Evolutionary conservation across 257 asterid species (phyloP), one percentile per base, ranked within the genome.

Genomic region (Nicotiana tabacum): DNA sequence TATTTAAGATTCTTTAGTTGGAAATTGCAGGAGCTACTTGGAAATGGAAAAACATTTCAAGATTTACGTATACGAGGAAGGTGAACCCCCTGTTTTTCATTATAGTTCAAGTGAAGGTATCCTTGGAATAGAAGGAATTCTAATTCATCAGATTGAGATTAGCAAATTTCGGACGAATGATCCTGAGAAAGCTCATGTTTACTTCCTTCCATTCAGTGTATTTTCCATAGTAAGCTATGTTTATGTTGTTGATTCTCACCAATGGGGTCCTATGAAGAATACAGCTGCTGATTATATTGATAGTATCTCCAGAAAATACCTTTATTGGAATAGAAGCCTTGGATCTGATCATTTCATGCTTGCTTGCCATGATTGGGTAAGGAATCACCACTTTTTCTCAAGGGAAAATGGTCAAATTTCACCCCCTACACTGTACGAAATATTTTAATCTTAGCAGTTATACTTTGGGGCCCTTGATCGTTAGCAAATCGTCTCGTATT

Each of bases 311-410:
- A 11, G 8, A n/a, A 91, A 90, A 11, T 83, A 93, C 68, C 93
- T 93, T 15, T 90, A 81, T 2, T 93, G 96, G 97, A 93, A 91
- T 81, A 92, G 94, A 76, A 91, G 92, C 90, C 86, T 79, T 8
- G 97, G 92, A 9, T 91, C 92, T 2, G 97, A 93, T 69, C 97
- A 93, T 77, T 93, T 91, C 91, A 91, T 93, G 89, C 94, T 93
- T 24, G 97, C 96, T 17, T 93, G 96, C 77, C 96, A 93, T 78
- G 97, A 93, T 48, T 93, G 97, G 97, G 97, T 92, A 88, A 84
- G 77, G 17, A 53, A 32, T 5, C 13, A 3, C 27, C 8, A 13
- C 15, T 17, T 30, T 43, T 30, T 30, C 5, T 12, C 57, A 53
- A 53, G 18, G 7, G 7, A 5, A 32, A 35, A 35, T 35, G 18